Conservation (phyloP, 768 basidiomycete species). For the Mycena olivaceomarginata region DNA sequence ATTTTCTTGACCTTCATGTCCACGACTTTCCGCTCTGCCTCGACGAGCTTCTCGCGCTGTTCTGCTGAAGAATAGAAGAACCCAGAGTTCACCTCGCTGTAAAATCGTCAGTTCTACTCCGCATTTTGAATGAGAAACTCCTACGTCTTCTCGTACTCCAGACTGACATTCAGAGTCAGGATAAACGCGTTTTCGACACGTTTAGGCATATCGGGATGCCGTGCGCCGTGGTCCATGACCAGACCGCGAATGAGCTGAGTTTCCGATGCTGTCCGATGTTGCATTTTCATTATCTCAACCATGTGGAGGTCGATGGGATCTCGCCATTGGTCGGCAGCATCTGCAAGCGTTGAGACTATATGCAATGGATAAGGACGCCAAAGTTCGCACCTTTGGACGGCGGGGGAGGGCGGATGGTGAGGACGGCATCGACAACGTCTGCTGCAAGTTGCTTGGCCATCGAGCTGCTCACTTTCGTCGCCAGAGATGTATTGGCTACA, state of each 20-base stretch:
- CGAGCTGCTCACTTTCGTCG: conserved; percentile 90
- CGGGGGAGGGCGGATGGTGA: conserved; percentile 86
- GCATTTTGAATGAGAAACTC: conserved; percentile 52
- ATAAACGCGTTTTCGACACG: conserved; percentile 97
- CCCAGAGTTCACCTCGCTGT: conserved; percentile 98
- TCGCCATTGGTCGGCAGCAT: conserved; percentile 79
- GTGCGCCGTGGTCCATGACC: conserved; percentile 97
- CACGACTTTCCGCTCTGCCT: conserved; percentile 95
- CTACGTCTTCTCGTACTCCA: conserved; percentile 99
- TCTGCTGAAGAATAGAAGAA: conserved; percentile 99
- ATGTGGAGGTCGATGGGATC: conserved; percentile 99
- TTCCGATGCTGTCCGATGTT: conserved; percentile 97
- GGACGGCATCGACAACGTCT: conserved; percentile 96
- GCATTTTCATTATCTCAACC: conserved; percentile 99
- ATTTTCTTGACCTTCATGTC: conserved; percentile 97
- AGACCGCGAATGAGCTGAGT: conserved; percentile 96
- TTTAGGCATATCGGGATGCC: conserved; percentile 99
- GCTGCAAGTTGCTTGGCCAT: conserved; percentile 93
- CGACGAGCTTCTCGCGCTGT: conserved; percentile 98
- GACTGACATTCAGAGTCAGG: conserved; percentile 95
- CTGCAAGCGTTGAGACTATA: conserved; percentile 55
- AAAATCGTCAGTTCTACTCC: conserved; percentile 45
- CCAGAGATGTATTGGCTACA: conserved; percentile 95
- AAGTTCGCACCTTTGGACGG: conserved; percentile 71
- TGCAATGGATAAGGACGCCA: conserved; percentile 41